Evolutionary conservation across 176 grass and related monocot species (phyloP), one percentile per base, ranked within the genome.

Genomic region (Bonia amplexicaulis): DNA sequence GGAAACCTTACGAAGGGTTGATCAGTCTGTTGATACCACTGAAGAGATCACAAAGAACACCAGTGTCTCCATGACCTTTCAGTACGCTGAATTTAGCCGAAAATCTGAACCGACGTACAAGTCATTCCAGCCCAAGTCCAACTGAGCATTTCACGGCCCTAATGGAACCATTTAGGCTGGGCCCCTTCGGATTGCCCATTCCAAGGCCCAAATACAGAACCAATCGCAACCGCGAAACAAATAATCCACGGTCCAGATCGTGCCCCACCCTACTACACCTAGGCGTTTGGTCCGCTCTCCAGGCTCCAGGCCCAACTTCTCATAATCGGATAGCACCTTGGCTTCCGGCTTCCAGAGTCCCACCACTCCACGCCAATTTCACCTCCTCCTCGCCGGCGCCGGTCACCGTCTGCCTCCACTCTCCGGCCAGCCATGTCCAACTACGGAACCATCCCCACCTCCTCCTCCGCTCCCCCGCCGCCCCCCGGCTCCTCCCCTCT

Each of bases 391-490:
- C 68, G 25, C 78, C 69, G 80, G 55, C 57, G 55, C 70, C 87
- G 85, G 10, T 70, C 71, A 68, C 27, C 75, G 26, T 20, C 25
- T n/a, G 19, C 6, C 63, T 37, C 47, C 10, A 4, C 40, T 37
- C 41, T 78, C 48, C 58, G 58, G 69, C 16, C 66, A 92, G 39
- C 47, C 80, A 96, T 95, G 96, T 89, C 91, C 29, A 96, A 94
- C 49, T 99, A 99, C 71, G 96, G 96, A 4, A 92, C 96, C 42
- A 99, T 99, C 20, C 96, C 96, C 26, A 90, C 85, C 41, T 46
- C 45, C 12, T 80, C 80, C 44, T 93, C 90, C 85, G 76, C 37
- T 84, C 90, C 61, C 3, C 17, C n/a, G 4, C 44, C 44, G 15
- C 57, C 86, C n/a, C 25, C 80, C 1, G 71, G n/a, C 82, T 59